A percentile compares a stretch with the other conserved stretches of the same genome.
Evolutionary conservation across 208 protist genomes (phyloP).

Genomic region (Leptomonas pyrrhocoris): DNA sequence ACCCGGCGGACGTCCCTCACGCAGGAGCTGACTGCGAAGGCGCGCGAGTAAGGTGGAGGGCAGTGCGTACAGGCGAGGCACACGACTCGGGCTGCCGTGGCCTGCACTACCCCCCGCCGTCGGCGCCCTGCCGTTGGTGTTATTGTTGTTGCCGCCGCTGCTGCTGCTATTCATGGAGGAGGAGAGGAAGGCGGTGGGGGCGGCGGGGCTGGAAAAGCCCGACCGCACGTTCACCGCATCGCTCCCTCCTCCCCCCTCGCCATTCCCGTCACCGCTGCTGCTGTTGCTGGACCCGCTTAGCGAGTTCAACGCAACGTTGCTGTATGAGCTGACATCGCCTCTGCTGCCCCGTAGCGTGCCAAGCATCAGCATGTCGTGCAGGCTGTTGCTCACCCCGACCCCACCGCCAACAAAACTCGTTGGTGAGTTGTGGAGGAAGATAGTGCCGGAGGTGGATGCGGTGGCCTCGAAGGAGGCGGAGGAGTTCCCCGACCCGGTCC

Average conservation of each 20-base stretch:
- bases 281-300: background rate
- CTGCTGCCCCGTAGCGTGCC: slow-evolving; percentile 2
- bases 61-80: slow-evolving; percentile 9
- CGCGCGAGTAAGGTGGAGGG: slow-evolving; percentile 19
- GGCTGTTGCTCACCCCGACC: background rate
- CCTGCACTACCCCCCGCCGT: no score
- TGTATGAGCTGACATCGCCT: background rate
- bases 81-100: background rate
- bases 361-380: slow-evolving; percentile 13
- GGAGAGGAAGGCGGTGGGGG: slow-evolving; percentile 1
- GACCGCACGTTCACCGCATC: background rate
- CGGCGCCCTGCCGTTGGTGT: background rate
- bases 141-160: background rate
- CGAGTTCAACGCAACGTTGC: background rate
- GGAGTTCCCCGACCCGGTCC: background rate
- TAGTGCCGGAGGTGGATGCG: slow-evolving; percentile 20
- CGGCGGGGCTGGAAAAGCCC: background rate
- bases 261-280: background rate
- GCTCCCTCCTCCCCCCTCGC: background rate
- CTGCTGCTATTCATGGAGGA: background rate
- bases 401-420: slow-evolving; percentile 6
- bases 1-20: background rate
- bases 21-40: background rate
- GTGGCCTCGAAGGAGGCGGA: slow-evolving; percentile 16
- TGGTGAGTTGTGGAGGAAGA: slow-evolving; percentile 18